Evolutionary conservation across 345 rosid genomes (phyloP), one percentile per base, ranked within the genome.

Genomic region (Anastatica hierochuntica): DNA sequence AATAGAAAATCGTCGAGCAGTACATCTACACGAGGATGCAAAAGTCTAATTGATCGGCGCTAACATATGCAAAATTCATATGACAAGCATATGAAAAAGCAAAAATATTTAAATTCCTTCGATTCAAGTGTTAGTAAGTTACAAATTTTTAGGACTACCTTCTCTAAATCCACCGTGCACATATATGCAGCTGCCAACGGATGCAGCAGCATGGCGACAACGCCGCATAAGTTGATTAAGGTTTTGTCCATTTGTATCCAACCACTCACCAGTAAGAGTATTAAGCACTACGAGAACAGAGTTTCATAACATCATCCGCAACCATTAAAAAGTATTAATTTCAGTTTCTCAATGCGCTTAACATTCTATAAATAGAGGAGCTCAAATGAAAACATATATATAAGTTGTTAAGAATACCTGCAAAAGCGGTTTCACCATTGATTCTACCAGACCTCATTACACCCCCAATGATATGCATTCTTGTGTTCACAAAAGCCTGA

Each of bases 391-490:
- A 19, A 14, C 48, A 49, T 30, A 60, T 26, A n/a, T n/a, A n/a
- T n/a, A n/a, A n/a, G n/a, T n/a, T n/a, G n/a, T n/a, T n/a, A n/a
- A n/a, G n/a, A n/a, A n/a, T n/a, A n/a, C n/a, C n/a, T 29, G 37
- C 31, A 48, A 37, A 59, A 39, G 40, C 38, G n/a, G 23, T 74
- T 69, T 86, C 88, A 37, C 76, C 81, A 53, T 80, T 79, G 26
- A 82, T 60, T 6, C 69, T 58, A 26, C 76, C 83, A 58, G 78
- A 80, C 19, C 62, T 78, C 44, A 80, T 53, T 26, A 23, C 64
- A 60, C 95, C 97, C 34, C 95, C 97, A 8, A 82, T 77, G 38
- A 84, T 88, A 80, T 90, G 94, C 74, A 89, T 62, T 47, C 84
- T 72, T 14, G 78, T 70, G 55, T 79, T 81, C 64, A 78, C 84